A percentile compares a stretch with the other conserved stretches of the same genome.
Conservation (phyloP, 495 filamentous ascomycete species). For the Penicillium cosmopolitanum region DNA sequence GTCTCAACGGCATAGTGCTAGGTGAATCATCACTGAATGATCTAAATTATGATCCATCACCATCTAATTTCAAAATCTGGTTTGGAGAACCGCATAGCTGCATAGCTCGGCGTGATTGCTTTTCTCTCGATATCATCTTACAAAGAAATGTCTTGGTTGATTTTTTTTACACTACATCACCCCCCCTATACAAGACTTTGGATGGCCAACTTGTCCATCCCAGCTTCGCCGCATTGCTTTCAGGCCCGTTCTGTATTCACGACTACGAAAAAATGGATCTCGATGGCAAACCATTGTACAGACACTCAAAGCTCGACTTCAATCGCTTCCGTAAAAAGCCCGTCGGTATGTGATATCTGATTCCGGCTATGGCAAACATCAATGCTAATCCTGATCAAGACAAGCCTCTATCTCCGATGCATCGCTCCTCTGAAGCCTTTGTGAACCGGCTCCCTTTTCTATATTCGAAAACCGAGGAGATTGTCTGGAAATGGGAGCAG, state of each 20-base stretch:
- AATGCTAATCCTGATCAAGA: background rate
- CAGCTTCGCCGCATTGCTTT: background rate
- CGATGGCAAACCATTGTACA: background rate
- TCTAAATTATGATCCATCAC: too few species aligned
- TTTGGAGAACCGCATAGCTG: too few species aligned
- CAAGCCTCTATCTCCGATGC: background rate
- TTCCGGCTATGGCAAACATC: background rate
- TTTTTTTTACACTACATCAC: too few species aligned
- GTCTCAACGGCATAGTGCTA: too few species aligned
- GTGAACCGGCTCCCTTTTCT: slow-evolving; percentile 11
- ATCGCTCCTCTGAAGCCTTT: background rate
- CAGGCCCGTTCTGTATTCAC: too few species aligned
- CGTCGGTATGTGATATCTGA: background rate
- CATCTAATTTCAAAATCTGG: too few species aligned
- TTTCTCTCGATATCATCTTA: too few species aligned
- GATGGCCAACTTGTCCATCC: background rate
- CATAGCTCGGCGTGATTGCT: too few species aligned
- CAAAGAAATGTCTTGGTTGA: too few species aligned
- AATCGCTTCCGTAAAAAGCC: background rate
- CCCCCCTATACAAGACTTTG: too few species aligned
- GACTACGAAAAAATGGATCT: background rate
- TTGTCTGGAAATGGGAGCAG: slow-evolving; percentile 19
- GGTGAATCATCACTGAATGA: too few species aligned
- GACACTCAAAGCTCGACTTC: background rate
- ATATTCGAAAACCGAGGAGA: slow-evolving; percentile 17